Percentiles rank a stretch among this genome's conserved stretches.
Evolutionary conservation across 106 monocot genomes (phyloP).

Genomic region (Dendrobium nobile): DNA sequence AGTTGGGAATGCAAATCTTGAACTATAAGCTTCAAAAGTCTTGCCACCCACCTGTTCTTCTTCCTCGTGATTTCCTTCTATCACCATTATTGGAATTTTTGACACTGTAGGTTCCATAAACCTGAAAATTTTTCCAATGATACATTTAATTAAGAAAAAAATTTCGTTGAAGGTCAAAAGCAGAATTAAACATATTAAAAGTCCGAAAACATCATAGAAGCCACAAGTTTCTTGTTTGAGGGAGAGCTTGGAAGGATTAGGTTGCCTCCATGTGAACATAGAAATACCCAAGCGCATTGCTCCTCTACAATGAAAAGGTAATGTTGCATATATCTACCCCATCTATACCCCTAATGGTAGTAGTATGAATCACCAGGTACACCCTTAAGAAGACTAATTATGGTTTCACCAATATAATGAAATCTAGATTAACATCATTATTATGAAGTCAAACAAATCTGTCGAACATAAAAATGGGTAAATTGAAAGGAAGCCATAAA

Average conservation of each 20-base stretch:
- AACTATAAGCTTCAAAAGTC: constrained; percentile 70
- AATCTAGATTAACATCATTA: not conserved
- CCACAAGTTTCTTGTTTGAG: not conserved
- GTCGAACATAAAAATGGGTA: not conserved
- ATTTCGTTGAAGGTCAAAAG: not conserved
- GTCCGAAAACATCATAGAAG: not conserved
- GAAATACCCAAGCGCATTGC: not conserved
- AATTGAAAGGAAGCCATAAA: not conserved
- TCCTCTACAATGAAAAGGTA: not conserved
- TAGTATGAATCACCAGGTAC: not conserved
- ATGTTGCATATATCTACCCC: not conserved
- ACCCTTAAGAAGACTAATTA: not conserved
- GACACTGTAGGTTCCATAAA: constrained; percentile 80
- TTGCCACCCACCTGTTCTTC: constrained; percentile 55
- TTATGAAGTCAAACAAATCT: not conserved
- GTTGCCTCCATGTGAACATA: not conserved
- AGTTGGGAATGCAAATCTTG: constrained; percentile 82
- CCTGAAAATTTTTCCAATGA: constrained; percentile 18
- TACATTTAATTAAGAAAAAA: not conserved
- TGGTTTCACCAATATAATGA: not conserved
- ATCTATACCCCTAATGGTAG: not conserved
- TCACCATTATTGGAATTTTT: constrained; percentile 64
- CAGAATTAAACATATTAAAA: not conserved
- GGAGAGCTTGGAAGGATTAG: not conserved
- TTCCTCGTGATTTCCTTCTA: constrained; percentile 94